Conservation (phyloP, 441 rosid genomes). For the Corymbia calophylla region DNA sequence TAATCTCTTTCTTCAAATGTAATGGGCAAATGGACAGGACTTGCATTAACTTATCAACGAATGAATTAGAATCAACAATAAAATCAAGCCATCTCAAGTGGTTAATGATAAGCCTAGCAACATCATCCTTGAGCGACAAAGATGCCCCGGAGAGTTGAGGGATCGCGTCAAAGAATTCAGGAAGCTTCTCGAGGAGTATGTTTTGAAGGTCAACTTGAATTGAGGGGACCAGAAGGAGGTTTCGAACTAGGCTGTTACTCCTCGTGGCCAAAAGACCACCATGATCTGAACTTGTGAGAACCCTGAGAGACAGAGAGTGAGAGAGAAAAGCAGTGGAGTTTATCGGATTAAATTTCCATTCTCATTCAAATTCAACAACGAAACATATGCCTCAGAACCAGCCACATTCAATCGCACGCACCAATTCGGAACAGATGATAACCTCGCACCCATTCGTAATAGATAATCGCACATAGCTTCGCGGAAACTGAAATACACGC, state of each 20-base stretch:
- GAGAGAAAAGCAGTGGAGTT: neutral
- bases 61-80: constrained; percentile 40
- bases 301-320: constrained; percentile 19
- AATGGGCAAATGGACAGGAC: constrained; percentile 59
- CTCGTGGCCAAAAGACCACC: constrained; percentile 16
- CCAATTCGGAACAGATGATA: neutral
- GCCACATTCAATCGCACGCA: neutral
- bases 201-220: constrained; percentile 65
- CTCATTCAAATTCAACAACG: neutral
- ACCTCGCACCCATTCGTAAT: neutral
- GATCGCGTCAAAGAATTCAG: constrained; percentile 48
- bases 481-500: neutral
- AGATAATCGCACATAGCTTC: neutral
- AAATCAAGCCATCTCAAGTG: constrained; percentile 87
- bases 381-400: neutral
- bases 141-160: constrained; percentile 15
- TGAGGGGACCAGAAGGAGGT: constrained; percentile 56
- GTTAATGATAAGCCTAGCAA: constrained; percentile 62
- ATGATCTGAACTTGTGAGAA: constrained; percentile 34
- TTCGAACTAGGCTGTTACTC: constrained; percentile 48
- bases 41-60: constrained; percentile 63
- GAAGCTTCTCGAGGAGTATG: constrained; percentile 73
- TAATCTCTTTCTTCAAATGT: constrained; percentile 70
- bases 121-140: constrained; percentile 50
- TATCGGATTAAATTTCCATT: neutral